Percentiles rank a stretch among this genome's conserved stretches.
Conservation (phyloP, 192 early-diverging fungal species). For the Rhizophagus prolifer region DNA sequence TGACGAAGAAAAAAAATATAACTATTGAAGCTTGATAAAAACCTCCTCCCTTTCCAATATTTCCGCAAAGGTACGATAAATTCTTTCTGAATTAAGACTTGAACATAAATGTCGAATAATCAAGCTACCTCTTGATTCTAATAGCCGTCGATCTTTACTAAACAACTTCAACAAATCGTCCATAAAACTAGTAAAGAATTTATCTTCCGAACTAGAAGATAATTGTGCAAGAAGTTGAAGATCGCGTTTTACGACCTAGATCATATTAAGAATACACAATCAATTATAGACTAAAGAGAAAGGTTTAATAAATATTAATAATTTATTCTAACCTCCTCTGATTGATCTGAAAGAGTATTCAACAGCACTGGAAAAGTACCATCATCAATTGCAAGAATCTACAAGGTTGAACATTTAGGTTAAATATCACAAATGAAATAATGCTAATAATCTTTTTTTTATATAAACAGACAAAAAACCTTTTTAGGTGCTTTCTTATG, state of each 20-base stretch:
- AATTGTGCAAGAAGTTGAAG: slow-evolving; percentile 95
- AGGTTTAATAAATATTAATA: background rate
- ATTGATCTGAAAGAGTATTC: slow-evolving; percentile 88
- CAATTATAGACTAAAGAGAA: slow-evolving; percentile 16
- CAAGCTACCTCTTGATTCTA: slow-evolving; percentile 87
- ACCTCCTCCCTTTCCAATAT: slow-evolving; percentile 84
- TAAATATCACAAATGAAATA: too few relatives aligned
- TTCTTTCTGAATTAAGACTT: slow-evolving; percentile 86
- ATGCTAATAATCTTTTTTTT: background rate
- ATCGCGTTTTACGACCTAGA: slow-evolving; percentile 84
- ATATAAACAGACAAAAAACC: slow-evolving; percentile 36
- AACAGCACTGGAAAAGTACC: slow-evolving; percentile 84
- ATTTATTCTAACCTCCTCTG: slow-evolving; percentile 73
- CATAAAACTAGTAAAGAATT: slow-evolving; percentile 89
- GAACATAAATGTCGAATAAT: slow-evolving; percentile 94
- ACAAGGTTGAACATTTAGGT: slow-evolving; percentile 17
- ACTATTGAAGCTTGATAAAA: background rate
- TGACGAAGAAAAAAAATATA: background rate
- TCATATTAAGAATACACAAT: background rate
- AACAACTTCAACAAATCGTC: slow-evolving; percentile 87
- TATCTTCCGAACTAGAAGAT: slow-evolving; percentile 77
- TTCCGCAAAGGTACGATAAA: slow-evolving; percentile 85
- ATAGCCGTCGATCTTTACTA: slow-evolving; percentile 78
- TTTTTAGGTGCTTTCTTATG: slow-evolving; percentile 88
- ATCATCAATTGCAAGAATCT: slow-evolving; percentile 87